phyloP scores from a whole-genome alignment of 306 rosid genomes.

The Glycine soja region DNA sequence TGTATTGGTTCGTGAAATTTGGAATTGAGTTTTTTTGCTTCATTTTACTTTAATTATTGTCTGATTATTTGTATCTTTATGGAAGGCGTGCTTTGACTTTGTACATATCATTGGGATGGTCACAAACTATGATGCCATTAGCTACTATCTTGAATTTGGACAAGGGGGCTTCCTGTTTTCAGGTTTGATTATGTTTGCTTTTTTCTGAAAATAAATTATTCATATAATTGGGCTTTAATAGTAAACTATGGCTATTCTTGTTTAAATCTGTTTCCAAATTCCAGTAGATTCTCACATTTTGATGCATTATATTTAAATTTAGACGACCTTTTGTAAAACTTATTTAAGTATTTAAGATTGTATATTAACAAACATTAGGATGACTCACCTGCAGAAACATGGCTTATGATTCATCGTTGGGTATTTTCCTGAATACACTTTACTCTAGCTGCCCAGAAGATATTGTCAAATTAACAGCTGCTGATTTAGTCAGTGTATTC shows the following conservation, averaged over 20 bases:
- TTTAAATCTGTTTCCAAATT: conserved; percentile 36
- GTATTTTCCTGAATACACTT: conserved; percentile 78
- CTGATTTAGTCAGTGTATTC: conserved; percentile 69
- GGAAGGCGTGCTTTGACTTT: conserved; percentile 91
- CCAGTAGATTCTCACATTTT: conserved; percentile 24
- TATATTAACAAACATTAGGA: conserved; percentile 29
- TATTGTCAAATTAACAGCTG: conserved; percentile 79
- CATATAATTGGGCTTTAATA: neutral
- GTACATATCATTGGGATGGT: conserved; percentile 66
- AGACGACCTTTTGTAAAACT: neutral
- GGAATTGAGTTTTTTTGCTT: neutral
- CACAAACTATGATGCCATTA: conserved; percentile 64
- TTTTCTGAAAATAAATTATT: neutral
- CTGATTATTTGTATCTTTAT: conserved; percentile 55
- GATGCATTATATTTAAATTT: neutral
- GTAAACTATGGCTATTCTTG: neutral
- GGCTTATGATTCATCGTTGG: conserved; percentile 80
- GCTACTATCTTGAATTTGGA: conserved; percentile 70
- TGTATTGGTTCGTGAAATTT: conserved; percentile 22
- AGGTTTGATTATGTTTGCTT: conserved; percentile 60
- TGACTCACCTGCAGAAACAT: conserved; percentile 67
- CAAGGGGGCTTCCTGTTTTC: conserved; percentile 88
- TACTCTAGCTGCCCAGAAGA: conserved; percentile 74
- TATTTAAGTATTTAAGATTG: neutral
- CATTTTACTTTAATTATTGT: conserved; percentile 17